Evolutionary conservation across 345 rosid genomes (phyloP).

Genomic region (Bretschneidera sinensis): DNA sequence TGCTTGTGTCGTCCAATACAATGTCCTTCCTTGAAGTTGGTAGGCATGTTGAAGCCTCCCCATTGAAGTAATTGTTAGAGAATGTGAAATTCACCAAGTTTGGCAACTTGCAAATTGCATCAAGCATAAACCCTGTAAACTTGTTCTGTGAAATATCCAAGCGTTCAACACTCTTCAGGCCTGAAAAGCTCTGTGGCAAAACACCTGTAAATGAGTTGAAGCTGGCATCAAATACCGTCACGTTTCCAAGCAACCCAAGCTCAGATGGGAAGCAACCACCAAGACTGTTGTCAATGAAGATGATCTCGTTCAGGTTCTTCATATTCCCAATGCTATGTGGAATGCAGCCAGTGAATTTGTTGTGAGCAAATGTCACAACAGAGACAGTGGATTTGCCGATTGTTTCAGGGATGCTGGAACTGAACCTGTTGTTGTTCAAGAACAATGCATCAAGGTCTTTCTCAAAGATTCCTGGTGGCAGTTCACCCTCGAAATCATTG

Average conservation of each 20-base stretch:
- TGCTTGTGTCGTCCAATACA: slow-evolving; percentile 39
- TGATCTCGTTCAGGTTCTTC: slow-evolving; percentile 57
- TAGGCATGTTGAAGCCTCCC: slow-evolving; percentile 40
- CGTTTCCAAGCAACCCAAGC: slow-evolving; percentile 42
- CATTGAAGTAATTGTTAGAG: slow-evolving; percentile 53
- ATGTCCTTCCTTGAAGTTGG: slow-evolving; percentile 22
- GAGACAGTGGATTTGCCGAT: slow-evolving; percentile 57
- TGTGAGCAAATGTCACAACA: slow-evolving; percentile 59
- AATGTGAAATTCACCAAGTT: slow-evolving; percentile 46
- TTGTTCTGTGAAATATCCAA: slow-evolving; percentile 47
- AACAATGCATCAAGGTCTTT: slow-evolving; percentile 59
- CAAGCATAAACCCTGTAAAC: slow-evolving; percentile 56
- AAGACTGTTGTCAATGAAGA: slow-evolving; percentile 43
- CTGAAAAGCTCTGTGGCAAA: slow-evolving; percentile 34
- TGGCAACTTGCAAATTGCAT: slow-evolving; percentile 52
- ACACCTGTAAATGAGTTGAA: slow-evolving; percentile 44
- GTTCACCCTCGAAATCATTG: slow-evolving; percentile 69
- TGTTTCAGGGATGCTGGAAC: slow-evolving; percentile 52
- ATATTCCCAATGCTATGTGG: slow-evolving; percentile 62
- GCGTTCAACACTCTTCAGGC: slow-evolving; percentile 28
- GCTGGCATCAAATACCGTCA: slow-evolving; percentile 58
- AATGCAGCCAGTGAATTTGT: slow-evolving; percentile 68
- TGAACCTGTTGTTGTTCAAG: slow-evolving; percentile 76
- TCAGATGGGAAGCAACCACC: slow-evolving; percentile 79
- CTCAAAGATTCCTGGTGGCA: slow-evolving; percentile 51